Conservation (phyloP, 345 rosid genomes). For the Linum usitatissimum region DNA sequence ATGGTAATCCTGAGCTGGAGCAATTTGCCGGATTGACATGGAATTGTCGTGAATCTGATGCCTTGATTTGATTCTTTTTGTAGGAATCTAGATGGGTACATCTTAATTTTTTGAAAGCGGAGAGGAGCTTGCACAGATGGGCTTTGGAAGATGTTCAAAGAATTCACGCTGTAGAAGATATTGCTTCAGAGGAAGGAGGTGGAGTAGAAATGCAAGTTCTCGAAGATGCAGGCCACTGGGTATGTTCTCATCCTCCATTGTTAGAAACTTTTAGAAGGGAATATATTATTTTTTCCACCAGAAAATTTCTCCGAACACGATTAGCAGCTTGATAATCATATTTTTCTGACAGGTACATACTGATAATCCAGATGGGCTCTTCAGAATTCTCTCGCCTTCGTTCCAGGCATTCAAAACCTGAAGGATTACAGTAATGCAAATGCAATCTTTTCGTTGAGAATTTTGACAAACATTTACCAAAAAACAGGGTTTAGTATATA, state of each 20-base stretch:
- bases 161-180: conserved; percentile 83
- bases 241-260: conserved; percentile 17
- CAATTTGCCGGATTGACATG: neutral
- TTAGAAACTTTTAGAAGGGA: neutral
- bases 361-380: conserved; percentile 92
- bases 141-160: conserved; percentile 86
- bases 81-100: conserved; percentile 92
- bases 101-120: conserved; percentile 84
- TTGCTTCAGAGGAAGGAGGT: conserved; percentile 78
- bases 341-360: conserved; percentile 56
- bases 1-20: conserved; percentile 39
- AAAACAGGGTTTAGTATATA: too few relatives aligned
- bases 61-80: conserved; percentile 7
- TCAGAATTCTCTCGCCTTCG: conserved; percentile 73
- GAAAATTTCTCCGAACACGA: neutral
- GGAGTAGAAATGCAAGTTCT: conserved; percentile 95
- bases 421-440: neutral
- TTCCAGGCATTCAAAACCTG: conserved; percentile 41
- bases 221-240: conserved; percentile 98
- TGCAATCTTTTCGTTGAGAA: too few relatives aligned
- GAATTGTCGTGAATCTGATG: neutral
- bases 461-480: too few relatives aligned
- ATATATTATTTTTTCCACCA: neutral
- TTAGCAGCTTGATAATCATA: neutral
- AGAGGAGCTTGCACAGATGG: conserved; percentile 96